A percentile compares a stretch with the other conserved stretches of the same genome.
Conservation (phyloP, 148 eudicot species). For the Chenopodium suecicum region DNA sequence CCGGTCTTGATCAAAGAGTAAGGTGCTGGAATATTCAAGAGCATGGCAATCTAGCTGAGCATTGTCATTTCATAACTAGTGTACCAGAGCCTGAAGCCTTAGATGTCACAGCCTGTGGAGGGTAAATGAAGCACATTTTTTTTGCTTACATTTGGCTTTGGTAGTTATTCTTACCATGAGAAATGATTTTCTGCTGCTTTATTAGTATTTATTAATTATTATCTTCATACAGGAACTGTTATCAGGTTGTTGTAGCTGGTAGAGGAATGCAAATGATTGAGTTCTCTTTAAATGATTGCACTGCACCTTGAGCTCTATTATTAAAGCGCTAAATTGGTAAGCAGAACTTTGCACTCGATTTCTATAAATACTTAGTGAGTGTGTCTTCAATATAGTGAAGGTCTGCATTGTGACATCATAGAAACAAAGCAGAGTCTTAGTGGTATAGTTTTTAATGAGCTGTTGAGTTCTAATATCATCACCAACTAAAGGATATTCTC, state of each 20-base stretch:
- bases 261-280: slow-evolving; percentile 91
- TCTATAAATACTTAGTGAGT: background rate
- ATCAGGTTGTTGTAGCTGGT: slow-evolving; percentile 85
- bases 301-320: background rate
- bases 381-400: background rate
- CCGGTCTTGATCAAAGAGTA: slow-evolving; percentile 95
- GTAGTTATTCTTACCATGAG: background rate
- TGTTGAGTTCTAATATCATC: background rate
- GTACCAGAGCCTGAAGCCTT: slow-evolving; percentile 99
- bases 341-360: background rate
- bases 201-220: slow-evolving; percentile 7
- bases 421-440: background rate
- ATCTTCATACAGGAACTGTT: slow-evolving; percentile 48
- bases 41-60: slow-evolving; percentile 51
- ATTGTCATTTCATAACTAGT: slow-evolving; percentile 56
- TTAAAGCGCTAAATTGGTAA: background rate
- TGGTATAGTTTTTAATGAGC: background rate
- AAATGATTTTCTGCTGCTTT: background rate
- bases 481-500: background rate
- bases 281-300: slow-evolving; percentile 41
- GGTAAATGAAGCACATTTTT: slow-evolving; percentile 37
- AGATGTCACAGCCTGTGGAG: slow-evolving; percentile 66
- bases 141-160: slow-evolving; percentile 7
- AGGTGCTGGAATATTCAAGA: slow-evolving; percentile 72
- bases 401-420: background rate